A percentile compares a stretch with the other conserved stretches of the same genome.
Evolutionary conservation across 73 alveolate genomes (phyloP).

Genomic region (Effrenium voratum): DNA sequence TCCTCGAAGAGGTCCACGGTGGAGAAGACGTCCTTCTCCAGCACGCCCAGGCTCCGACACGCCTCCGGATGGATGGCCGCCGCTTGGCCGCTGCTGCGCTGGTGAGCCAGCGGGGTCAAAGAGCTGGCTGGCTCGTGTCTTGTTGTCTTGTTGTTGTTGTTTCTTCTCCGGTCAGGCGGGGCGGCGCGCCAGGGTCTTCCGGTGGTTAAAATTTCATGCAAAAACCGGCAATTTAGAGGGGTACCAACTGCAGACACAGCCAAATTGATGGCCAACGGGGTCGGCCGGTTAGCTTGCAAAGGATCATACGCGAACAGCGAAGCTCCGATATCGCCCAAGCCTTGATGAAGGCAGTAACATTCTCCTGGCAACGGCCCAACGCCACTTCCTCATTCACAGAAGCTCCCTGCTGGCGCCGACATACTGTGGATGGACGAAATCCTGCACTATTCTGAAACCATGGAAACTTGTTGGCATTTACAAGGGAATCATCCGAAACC

Average conservation of each 20-base stretch:
- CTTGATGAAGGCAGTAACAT: constrained; percentile 63
- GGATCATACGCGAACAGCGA: not conserved
- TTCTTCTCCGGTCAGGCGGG: not conserved
- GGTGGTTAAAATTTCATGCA: not conserved
- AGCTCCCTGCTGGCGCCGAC: too few relatives aligned
- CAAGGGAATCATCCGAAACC: not conserved
- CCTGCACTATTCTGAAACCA: too few relatives aligned
- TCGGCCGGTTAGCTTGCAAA: not conserved
- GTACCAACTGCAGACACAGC: not conserved
- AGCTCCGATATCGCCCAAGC: not conserved
- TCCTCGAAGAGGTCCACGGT: constrained; percentile 86
- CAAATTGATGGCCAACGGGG: not conserved
- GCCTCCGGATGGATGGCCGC: constrained; percentile 27
- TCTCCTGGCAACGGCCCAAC: constrained; percentile 28
- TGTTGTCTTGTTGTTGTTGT: too few relatives aligned
- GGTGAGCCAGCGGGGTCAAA: too few relatives aligned
- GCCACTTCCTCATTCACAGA: not conserved
- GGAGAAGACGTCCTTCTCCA: constrained; percentile 68
- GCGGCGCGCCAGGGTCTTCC: not conserved
- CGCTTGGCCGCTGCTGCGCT: too few relatives aligned
- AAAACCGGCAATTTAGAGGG: not conserved
- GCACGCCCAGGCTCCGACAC: constrained; percentile 62
- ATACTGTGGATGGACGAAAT: too few relatives aligned
- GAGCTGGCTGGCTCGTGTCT: too few relatives aligned
- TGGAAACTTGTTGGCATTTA: not conserved